phyloP scores from a whole-genome alignment of 2,329 filamentous ascomycete genomes.

The Pseudopyrenochaeta lycopersici region DNA sequence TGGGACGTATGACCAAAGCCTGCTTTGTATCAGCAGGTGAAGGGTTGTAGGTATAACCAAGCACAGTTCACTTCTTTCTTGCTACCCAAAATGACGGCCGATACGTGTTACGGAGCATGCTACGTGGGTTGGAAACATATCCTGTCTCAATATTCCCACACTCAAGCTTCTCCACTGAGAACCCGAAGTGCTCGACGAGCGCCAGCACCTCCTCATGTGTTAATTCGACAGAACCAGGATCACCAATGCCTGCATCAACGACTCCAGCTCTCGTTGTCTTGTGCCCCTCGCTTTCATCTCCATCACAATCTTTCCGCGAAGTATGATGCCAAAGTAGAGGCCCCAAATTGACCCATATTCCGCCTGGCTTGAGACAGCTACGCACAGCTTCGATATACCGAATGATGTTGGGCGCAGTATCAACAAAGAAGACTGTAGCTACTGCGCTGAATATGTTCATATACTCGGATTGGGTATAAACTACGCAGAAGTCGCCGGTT shows the following conservation, averaged over 20 bases:
- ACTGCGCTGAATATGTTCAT: constrained; percentile 78
- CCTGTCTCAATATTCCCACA: constrained; percentile 69
- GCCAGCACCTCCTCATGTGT: constrained; percentile 86
- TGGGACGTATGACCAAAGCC: too few relatives aligned
- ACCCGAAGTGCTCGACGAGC: constrained; percentile 78
- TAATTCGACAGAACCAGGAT: constrained; percentile 90
- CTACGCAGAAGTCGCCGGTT: constrained; percentile 89
- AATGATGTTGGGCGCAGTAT: constrained; percentile 93
- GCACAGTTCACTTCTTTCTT: constrained; percentile 64
- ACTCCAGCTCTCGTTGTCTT: constrained; percentile 21
- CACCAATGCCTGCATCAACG: constrained; percentile 72
- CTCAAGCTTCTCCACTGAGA: constrained; percentile 72
- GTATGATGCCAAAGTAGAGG: constrained; percentile 97
- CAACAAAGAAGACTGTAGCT: constrained; percentile 92
- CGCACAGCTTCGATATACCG: constrained; percentile 86
- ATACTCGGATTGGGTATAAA: constrained; percentile 75
- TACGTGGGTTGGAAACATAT: constrained; percentile 85
- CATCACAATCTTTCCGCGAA: constrained; percentile 58
- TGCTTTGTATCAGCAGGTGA: too few relatives aligned
- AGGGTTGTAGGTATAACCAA: not conserved
- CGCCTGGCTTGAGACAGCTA: constrained; percentile 78
- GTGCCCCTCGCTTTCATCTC: constrained; percentile 7
- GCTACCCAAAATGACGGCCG: constrained; percentile 85
- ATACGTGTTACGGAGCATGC: constrained; percentile 88
- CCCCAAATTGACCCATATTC: constrained; percentile 88